Conservation (phyloP, 106 monocot species). For the Allium sativum region DNA sequence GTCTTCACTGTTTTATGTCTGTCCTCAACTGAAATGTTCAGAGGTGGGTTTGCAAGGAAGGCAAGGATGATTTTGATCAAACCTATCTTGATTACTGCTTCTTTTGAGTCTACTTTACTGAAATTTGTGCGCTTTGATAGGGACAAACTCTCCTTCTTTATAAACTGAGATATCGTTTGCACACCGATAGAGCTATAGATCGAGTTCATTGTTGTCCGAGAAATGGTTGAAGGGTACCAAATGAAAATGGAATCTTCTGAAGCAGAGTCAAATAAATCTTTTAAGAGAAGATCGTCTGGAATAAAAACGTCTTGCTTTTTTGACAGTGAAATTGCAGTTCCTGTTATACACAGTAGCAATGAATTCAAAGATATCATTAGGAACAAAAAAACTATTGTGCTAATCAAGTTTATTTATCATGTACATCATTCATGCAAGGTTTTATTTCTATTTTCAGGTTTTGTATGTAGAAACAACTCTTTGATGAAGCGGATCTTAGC, state of each 20-base stretch:
- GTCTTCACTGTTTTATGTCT: neutral
- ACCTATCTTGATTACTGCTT: conserved; percentile 16
- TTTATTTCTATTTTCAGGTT: no score
- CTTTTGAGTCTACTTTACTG: neutral
- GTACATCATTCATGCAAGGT: no score
- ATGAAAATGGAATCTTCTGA: conserved; percentile 7
- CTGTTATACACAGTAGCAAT: neutral
- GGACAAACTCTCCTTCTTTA: conserved; percentile 8
- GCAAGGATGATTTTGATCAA: conserved; percentile 33
- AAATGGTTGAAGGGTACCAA: conserved; percentile 21
- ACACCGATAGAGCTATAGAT: conserved; percentile 33
- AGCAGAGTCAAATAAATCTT: conserved; percentile 4
- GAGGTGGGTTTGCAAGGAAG: conserved; percentile 18
- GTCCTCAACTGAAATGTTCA: neutral
- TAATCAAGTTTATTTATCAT: no score
- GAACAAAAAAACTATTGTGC: no score
- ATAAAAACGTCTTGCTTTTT: conserved; percentile 13
- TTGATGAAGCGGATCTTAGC: no score
- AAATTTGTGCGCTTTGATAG: neutral
- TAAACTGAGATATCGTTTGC: conserved; percentile 24
- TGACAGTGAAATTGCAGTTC: conserved; percentile 1
- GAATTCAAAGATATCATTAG: no score
- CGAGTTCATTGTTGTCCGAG: conserved; percentile 18
- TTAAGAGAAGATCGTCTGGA: conserved; percentile 12
- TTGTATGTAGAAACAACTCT: no score